Conservation (phyloP, 805 yeast species). For the Saturnispora saitoi region DNA sequence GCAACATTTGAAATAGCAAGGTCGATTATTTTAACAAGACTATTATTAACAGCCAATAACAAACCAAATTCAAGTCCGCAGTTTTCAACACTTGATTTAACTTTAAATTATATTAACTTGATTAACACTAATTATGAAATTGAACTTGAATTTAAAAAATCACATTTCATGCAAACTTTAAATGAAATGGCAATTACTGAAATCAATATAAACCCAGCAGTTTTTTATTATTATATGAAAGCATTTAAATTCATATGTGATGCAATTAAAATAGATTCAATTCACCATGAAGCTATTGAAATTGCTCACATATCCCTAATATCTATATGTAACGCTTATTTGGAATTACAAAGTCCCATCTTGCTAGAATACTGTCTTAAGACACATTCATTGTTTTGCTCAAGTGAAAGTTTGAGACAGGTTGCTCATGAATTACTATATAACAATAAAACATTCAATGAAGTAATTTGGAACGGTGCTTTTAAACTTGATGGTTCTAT, state of each 20-base stretch:
- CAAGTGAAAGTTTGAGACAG: background rate
- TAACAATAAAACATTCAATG: background rate
- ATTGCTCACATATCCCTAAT: background rate
- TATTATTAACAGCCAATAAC: background rate
- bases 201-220: background rate
- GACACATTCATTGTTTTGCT: conserved; percentile 5
- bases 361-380: conserved; percentile 6
- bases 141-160: background rate
- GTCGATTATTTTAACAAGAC: background rate
- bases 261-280: background rate
- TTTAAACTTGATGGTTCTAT: background rate
- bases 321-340: background rate
- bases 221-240: conserved; percentile 3
- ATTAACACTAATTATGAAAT: background rate
- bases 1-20: conserved; percentile 3
- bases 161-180: background rate
- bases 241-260: conserved; percentile 5
- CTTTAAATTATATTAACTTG: conserved; percentile 2
- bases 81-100: conserved; percentile 7
- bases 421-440: background rate
- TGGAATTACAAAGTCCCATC: background rate
- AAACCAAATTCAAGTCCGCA: background rate
- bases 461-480: conserved; percentile 2
- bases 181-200: background rate
- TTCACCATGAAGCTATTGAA: background rate